Base-by-base conservation (phyloP, 2,329 filamentous ascomycete genomes). In the Fusarium duplospermum region DNA sequence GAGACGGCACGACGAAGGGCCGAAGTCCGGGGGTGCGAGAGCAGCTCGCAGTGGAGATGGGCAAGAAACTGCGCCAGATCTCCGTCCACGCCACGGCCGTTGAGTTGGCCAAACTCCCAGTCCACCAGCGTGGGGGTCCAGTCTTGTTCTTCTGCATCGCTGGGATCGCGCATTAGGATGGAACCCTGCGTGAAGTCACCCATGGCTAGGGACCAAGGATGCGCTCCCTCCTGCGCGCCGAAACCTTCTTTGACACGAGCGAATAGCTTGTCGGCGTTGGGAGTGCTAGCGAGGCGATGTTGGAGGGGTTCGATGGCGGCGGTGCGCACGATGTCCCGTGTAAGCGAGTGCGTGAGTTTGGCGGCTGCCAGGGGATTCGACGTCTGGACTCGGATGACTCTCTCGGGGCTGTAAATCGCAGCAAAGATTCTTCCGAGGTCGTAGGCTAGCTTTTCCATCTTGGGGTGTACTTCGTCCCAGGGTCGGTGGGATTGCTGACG, bases 41-140 rank as follows among this genome's bases (percentile, higher is more conserved):
- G 38, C 1, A 72, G 22, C 35, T 74, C 65, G 60, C 64, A 66
- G 36, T 72, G 66, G n/a, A 74, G 42, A 60, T 64, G 64, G 35
- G 74, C 69, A 18, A 76, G 66, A 33, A 77, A 74, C 29, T 76
- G 70, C 5, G 74, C 72, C 33, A 77, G 67, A 47, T 78, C 72
- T 31, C 75, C 71, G 50, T 73, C 74, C 58, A 74, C 60, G 22
- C 75, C 73, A 11, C 71, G 66, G 27, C 73, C 73, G 29, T 66
- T 66, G 61, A 70, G 40, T 24, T 61, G 38, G 10, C 68, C 67
- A 45, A 75, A 76, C 42, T 78, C 70, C 75, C 66, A 77, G 66
- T 76, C 75, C 14, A 76, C 57, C 20, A 73, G 27, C 14, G 69
- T 54, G 35, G 71, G 72, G 27, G 64, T 66, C 47, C 69, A 57